Evolutionary conservation across 2,329 filamentous ascomycete species (phyloP).

Genomic region (Exophiala dermatitidis): DNA sequence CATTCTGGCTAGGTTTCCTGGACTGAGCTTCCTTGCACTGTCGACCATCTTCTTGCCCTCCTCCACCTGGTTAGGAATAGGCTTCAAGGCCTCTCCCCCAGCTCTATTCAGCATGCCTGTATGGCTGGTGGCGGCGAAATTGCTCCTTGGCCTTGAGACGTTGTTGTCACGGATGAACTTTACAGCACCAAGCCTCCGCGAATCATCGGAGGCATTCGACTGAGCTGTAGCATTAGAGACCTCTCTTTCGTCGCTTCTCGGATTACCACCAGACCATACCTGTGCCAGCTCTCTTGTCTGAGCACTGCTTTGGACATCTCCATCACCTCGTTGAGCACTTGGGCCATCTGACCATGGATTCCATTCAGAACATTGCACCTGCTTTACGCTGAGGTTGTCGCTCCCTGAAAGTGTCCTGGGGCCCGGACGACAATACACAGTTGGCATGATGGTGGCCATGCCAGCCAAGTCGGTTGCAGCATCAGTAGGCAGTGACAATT

Average conservation of each 20-base stretch:
- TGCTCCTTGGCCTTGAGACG: slow-evolving; percentile 3
- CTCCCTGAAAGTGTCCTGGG: not conserved
- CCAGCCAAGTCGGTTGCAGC: slow-evolving; percentile 28
- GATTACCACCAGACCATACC: slow-evolving; percentile 25
- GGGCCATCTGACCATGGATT: slow-evolving; percentile 20
- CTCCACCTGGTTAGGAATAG: slow-evolving; percentile 11
- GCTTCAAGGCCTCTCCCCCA: slow-evolving; percentile 6
- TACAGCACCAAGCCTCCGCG: slow-evolving; percentile 7
- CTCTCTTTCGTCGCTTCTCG: not conserved
- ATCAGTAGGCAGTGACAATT: slow-evolving; percentile 7
- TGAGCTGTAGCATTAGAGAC: not conserved
- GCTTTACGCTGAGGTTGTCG: not conserved
- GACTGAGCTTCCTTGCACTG: slow-evolving; percentile 18
- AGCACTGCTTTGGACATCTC: slow-evolving; percentile 6
- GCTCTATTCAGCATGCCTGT: slow-evolving; percentile 7
- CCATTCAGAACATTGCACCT: slow-evolving; percentile 18
- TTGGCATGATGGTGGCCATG: slow-evolving; percentile 35
- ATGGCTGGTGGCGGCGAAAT: slow-evolving; percentile 5
- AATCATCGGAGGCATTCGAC: not conserved
- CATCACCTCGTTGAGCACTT: not conserved
- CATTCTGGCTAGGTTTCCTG: slow-evolving; percentile 18
- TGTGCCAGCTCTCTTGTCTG: slow-evolving; percentile 38
- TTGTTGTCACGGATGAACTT: slow-evolving; percentile 7
- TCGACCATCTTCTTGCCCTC: slow-evolving; percentile 10
- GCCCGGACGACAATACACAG: slow-evolving; percentile 20